Evolutionary conservation across 2,329 filamentous ascomycete species (phyloP), one percentile per base, ranked within the genome.

Genomic region (Venturiaceae sp.): DNA sequence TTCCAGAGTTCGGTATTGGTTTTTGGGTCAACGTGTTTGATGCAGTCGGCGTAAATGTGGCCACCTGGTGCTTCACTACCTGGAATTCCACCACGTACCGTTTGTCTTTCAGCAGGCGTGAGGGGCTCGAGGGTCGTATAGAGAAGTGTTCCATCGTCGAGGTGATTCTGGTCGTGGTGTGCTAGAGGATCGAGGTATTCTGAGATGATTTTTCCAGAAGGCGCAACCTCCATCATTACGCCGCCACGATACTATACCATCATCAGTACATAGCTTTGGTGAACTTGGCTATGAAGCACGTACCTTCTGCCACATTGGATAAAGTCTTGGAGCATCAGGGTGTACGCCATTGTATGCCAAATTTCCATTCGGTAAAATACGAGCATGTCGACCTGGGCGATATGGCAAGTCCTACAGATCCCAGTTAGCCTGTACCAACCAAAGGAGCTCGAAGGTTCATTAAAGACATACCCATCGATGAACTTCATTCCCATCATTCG

Each of bases 151-250:
- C 75, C 75, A 53, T 77, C 71, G 6, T 68, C 74, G 11, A 73
- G 69, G 52, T 77, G 74, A 55, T 77, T 70, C 58, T 77, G 75
- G 58, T 77, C 75, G 61, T 78, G 75, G 60, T 78, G 75, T 0
- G 70, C 75, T 13, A 72, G 64, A 0, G 72, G 71, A 62, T 78
- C 75, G 9, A 63, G 64, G 61, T 70, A 74, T 58, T 76, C 70
- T 30, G 69, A 68, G 0, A 77, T 58, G 2, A 75, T 65, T 2
- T 73, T 69, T 14, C 75, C 74, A 0, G 63, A 57, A 0, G 69
- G 64, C 54, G 72, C 68, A 13, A 77, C 62, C 63, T 77, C 66
- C 53, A 70, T 68, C 75, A 78, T 78, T 3, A 75, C 64, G 0
- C 75, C 75, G 8, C 75, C 75, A 11, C 74, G 65, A 59, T 78